A percentile compares a stretch with the other conserved stretches of the same genome.
Evolutionary conservation across 2,329 filamentous ascomycete genomes (phyloP).

Genomic region (Penicillium sp.): DNA sequence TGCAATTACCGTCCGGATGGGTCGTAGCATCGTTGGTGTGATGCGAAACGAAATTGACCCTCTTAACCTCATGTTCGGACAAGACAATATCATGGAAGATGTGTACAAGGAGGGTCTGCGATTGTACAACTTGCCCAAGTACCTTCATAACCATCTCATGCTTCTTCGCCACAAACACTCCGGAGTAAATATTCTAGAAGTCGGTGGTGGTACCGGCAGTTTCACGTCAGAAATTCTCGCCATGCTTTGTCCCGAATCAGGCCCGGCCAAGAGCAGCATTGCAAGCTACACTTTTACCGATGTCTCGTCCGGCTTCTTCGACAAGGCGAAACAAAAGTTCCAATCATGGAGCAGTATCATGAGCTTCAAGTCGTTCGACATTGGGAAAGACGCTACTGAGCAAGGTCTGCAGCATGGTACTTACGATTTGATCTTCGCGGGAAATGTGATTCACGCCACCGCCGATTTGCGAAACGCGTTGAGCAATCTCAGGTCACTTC

Average conservation of each 20-base stretch:
- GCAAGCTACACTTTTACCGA: slow-evolving; percentile 34
- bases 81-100: slow-evolving; percentile 32
- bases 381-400: slow-evolving; percentile 25
- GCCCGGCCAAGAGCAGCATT: slow-evolving; percentile 10
- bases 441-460: slow-evolving; percentile 39
- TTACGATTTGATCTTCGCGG: slow-evolving; percentile 40
- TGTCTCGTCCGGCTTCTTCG: slow-evolving; percentile 33
- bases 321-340: slow-evolving; percentile 29
- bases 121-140: slow-evolving; percentile 23
- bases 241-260: slow-evolving; percentile 16
- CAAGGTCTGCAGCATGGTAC: slow-evolving; percentile 31
- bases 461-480: slow-evolving; percentile 12
- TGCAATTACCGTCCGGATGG: slow-evolving; percentile 33
- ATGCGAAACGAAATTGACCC: slow-evolving; percentile 33
- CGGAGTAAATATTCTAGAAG: slow-evolving; percentile 22
- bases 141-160: slow-evolving; percentile 20
- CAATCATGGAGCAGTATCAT: slow-evolving; percentile 26
- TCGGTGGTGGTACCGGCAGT: slow-evolving; percentile 35
- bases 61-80: slow-evolving; percentile 37
- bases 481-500: slow-evolving; percentile 16
- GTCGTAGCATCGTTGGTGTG: slow-evolving; percentile 31
- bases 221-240: slow-evolving; percentile 25
- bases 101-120: slow-evolving; percentile 31
- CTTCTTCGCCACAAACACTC: slow-evolving; percentile 25
- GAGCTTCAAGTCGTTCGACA: slow-evolving; percentile 32